These are phyloP conservation scores for Cenococcum geophilum DNA, from an alignment of 495 filamentous ascomycete genomes.

Conservation along the genomic window DNA sequence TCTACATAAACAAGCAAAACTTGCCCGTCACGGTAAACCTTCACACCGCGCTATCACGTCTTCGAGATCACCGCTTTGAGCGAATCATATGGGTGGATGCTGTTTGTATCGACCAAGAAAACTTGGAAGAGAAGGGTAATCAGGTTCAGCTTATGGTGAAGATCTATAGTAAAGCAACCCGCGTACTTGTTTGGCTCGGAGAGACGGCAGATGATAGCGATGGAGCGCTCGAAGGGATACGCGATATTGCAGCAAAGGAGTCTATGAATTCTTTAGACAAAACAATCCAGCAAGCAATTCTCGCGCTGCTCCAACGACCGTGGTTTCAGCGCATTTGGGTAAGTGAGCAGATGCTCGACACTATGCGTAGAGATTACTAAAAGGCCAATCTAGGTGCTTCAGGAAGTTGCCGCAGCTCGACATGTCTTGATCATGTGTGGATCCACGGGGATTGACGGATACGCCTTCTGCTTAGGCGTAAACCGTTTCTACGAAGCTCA, in stretches of 20 bases:
- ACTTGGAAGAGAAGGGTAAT: slow-evolving; percentile 6
- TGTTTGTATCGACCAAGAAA: not conserved
- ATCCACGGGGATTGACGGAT: too few species aligned
- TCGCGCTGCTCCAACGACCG: too few species aligned
- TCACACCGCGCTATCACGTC: not conserved
- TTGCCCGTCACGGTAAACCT: too few species aligned
- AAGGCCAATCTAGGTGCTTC: too few species aligned
- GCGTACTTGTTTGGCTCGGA: slow-evolving; percentile 11
- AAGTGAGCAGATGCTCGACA: too few species aligned
- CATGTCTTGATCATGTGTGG: too few species aligned
- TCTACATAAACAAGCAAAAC: not conserved
- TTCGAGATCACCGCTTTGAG: not conserved
- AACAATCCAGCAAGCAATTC: not conserved
- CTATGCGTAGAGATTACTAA: too few species aligned
- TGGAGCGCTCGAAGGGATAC: slow-evolving; percentile 2
- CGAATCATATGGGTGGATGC: too few species aligned
- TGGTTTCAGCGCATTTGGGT: too few species aligned
- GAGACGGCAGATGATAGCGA: slow-evolving; percentile 1
- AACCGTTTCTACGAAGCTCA: too few species aligned
- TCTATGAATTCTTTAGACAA: not conserved
- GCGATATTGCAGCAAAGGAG: not conserved
- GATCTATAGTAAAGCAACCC: slow-evolving; percentile 8
- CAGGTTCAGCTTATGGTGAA: slow-evolving; percentile 10
- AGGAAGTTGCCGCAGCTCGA: too few species aligned
- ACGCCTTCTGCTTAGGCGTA: too few species aligned